A percentile compares a stretch with the other conserved stretches of the same genome.
Conservation (phyloP, 768 basidiomycete genomes). For the Mycena pura region DNA sequence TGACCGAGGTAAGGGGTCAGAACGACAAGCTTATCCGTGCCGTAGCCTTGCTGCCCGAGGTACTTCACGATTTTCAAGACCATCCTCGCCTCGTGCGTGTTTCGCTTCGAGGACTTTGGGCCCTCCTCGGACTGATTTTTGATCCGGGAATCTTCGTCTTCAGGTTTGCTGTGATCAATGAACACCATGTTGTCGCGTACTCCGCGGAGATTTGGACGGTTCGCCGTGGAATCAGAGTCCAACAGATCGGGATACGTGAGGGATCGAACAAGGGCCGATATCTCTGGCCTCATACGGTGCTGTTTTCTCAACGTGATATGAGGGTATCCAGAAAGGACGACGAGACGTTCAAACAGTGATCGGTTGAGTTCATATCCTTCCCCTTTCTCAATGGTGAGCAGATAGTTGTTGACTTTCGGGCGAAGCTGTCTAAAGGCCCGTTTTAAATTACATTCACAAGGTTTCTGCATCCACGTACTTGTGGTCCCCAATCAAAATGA, state of each 20-base stretch:
- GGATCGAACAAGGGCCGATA: slow-evolving; percentile 63
- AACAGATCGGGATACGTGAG: slow-evolving; percentile 71
- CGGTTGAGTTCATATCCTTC: slow-evolving; percentile 72
- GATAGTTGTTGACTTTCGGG: slow-evolving; percentile 73
- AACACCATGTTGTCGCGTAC: slow-evolving; percentile 65
- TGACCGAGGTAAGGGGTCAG: slow-evolving; percentile 78
- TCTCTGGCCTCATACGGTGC: slow-evolving; percentile 80
- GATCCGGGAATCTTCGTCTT: slow-evolving; percentile 52
- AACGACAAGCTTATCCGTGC: slow-evolving; percentile 63
- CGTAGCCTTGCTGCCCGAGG: slow-evolving; percentile 72
- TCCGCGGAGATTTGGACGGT: slow-evolving; percentile 60
- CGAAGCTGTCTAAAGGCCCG: slow-evolving; percentile 62
- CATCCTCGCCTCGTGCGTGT: slow-evolving; percentile 66
- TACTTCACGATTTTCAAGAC: slow-evolving; percentile 70
- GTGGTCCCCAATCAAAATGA: slow-evolving; percentile 77
- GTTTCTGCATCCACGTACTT: slow-evolving; percentile 53
- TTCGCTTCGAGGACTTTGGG: slow-evolving; percentile 64
- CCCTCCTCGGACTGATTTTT: slow-evolving; percentile 54
- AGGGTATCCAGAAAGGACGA: slow-evolving; percentile 67
- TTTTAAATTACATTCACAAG: background rate
- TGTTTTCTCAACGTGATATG: slow-evolving; percentile 62
- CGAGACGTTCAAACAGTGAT: slow-evolving; percentile 74
- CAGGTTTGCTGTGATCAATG: slow-evolving; percentile 61
- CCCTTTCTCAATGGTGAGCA: slow-evolving; percentile 69
- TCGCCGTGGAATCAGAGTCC: slow-evolving; percentile 58